Evolutionary conservation across 2,329 filamentous ascomycete species (phyloP).

Genomic region (Aspergillus terreus): DNA sequence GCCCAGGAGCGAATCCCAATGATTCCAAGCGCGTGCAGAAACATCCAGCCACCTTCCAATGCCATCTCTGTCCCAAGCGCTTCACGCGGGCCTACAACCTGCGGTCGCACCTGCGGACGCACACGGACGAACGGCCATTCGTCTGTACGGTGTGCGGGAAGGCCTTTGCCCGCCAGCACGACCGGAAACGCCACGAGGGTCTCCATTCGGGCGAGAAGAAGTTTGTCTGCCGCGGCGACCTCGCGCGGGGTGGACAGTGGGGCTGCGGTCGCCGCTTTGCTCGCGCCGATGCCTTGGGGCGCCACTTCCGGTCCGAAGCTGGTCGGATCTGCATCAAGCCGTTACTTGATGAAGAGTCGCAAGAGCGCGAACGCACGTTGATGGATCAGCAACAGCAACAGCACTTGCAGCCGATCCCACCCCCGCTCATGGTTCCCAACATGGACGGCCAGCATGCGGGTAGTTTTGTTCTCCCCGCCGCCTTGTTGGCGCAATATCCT

Average conservation of each 20-base stretch:
- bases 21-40: conserved; percentile 87
- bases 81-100: conserved; percentile 97
- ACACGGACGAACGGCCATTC: conserved; percentile 95
- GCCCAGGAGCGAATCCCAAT: conserved; percentile 60
- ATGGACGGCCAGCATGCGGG: conserved; percentile 55
- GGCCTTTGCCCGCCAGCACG: conserved; percentile 94
- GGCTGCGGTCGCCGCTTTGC: conserved; percentile 92
- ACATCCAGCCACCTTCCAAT: conserved; percentile 96
- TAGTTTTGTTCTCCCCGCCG: conserved; percentile 75
- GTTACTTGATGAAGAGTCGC: conserved; percentile 89
- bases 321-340: conserved; percentile 96
- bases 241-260: conserved; percentile 81
- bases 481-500: conserved; percentile 86
- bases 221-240: conserved; percentile 90
- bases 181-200: conserved; percentile 94
- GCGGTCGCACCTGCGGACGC: conserved; percentile 88
- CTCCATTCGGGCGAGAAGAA: conserved; percentile 97
- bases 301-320: conserved; percentile 93
- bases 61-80: conserved; percentile 84
- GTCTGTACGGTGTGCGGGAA: conserved; percentile 97
- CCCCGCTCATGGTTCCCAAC: conserved; percentile 59
- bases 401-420: conserved; percentile 55
- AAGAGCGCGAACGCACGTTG: conserved; percentile 72
- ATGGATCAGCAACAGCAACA: conserved; percentile 70
- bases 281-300: conserved; percentile 86